Evolutionary conservation across 176 grass and related monocot species (phyloP).

Genomic region (Lolium rigidum): DNA sequence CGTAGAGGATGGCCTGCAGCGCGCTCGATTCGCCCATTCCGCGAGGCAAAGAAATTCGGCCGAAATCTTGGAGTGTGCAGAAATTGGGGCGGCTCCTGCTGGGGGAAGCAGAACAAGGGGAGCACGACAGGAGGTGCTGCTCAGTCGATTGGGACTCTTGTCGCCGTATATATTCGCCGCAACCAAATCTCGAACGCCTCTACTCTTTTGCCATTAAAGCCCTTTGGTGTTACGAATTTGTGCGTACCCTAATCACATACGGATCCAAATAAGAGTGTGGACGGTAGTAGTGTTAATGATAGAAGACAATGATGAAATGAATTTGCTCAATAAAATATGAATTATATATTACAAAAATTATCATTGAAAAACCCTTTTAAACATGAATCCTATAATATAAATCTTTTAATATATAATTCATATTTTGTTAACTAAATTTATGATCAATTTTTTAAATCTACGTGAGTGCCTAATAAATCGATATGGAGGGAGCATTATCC

Average conservation of each 20-base stretch:
- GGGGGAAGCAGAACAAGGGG: not conserved
- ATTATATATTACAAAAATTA: too few species aligned
- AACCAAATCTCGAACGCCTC: not conserved
- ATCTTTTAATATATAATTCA: too few species aligned
- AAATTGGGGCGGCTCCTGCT: not conserved
- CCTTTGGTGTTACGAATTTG: not conserved
- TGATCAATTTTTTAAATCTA: too few species aligned
- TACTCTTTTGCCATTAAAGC: not conserved
- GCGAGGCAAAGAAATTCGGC: not conserved
- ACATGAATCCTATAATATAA: too few species aligned
- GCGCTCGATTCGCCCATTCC: slow-evolving; percentile 44
- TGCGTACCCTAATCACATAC: not conserved
- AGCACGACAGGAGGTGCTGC: not conserved
- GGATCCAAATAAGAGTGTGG: too few species aligned
- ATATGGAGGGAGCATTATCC: too few species aligned
- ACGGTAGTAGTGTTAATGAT: too few species aligned
- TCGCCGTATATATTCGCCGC: not conserved
- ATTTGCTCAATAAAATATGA: too few species aligned
- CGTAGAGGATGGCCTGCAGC: slow-evolving; percentile 77
- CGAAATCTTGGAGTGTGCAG: not conserved
- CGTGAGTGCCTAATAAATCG: too few species aligned
- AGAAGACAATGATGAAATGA: too few species aligned
- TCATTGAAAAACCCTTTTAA: too few species aligned
- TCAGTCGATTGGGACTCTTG: not conserved
- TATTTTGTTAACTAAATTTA: too few species aligned